These are phyloP conservation scores for Viridothelium virens DNA, from an alignment of 495 filamentous ascomycete species.

Conservation along the genomic window DNA sequence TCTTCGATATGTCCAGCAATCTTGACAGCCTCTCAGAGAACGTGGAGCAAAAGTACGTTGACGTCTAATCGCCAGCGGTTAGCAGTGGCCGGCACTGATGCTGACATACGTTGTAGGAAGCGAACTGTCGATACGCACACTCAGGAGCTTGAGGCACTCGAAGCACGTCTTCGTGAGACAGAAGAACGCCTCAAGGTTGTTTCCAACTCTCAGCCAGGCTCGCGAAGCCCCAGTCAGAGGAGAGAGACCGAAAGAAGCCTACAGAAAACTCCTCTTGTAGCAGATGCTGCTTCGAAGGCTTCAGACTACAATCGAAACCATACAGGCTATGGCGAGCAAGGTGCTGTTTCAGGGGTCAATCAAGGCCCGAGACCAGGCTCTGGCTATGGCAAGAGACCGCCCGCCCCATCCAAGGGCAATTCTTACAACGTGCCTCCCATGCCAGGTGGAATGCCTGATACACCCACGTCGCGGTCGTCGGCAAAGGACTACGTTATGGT, in stretches of 20 bases:
- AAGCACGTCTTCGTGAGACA: conserved; percentile 73
- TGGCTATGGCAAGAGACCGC: conserved; percentile 12
- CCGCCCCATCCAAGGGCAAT: conserved; percentile 10
- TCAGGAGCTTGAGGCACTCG: conserved; percentile 75
- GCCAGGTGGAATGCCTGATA: conserved; percentile 19
- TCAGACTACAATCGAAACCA: conserved; percentile 5
- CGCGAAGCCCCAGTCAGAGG: conserved; percentile 14
- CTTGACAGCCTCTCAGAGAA: conserved; percentile 67
- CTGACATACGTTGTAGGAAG: conserved; percentile 44
- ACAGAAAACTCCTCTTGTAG: conserved; percentile 14
- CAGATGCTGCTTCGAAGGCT: conserved; percentile 8
- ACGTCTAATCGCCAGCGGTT: conserved; percentile 12
- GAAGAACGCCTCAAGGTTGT: conserved; percentile 64
- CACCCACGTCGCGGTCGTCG: conserved; percentile 16
- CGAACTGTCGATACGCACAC: conserved; percentile 63
- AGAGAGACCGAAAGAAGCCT: background rate
- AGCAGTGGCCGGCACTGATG: conserved; percentile 13
- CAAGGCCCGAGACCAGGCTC: conserved; percentile 12
- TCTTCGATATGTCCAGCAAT: conserved; percentile 72
- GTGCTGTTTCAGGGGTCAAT: conserved; percentile 9
- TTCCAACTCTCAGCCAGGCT: conserved; percentile 17
- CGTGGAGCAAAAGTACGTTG: conserved; percentile 75
- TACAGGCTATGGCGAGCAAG: background rate
- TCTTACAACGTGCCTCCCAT: conserved; percentile 18
- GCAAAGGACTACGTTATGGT: conserved; percentile 26